These are phyloP conservation scores for Fusarium sp. DNA, from an alignment of 2,329 filamentous ascomycete species.

Conservation along the genomic window DNA sequence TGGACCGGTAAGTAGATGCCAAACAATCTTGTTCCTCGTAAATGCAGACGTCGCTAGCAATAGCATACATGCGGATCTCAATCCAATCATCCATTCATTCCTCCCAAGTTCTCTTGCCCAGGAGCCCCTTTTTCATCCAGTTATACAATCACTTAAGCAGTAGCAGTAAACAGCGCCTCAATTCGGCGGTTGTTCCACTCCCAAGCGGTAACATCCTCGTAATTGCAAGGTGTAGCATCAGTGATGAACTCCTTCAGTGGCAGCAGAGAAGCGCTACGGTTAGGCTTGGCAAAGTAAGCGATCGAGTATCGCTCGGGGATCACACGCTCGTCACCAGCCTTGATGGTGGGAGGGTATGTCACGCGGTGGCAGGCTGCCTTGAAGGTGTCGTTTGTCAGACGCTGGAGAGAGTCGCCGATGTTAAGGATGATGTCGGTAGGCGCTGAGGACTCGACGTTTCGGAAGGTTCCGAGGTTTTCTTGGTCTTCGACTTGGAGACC, in stretches of 20 bases:
- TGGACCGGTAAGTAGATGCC: fast-evolving
- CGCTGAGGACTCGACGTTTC: slow-evolving; percentile 37
- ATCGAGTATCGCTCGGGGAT: slow-evolving; percentile 44
- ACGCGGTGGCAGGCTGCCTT: slow-evolving; percentile 50
- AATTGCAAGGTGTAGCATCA: slow-evolving; percentile 35
- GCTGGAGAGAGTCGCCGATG: slow-evolving; percentile 53
- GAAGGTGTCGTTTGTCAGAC: slow-evolving; percentile 50
- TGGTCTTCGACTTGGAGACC: slow-evolving; percentile 46
- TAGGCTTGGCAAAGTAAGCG: slow-evolving; percentile 46
- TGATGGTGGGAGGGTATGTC: slow-evolving; percentile 39
- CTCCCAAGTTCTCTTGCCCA: background rate
- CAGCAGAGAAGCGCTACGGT: slow-evolving; percentile 43
- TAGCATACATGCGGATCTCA: background rate
- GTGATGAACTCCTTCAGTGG: slow-evolving; percentile 45
- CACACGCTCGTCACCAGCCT: slow-evolving; percentile 20
- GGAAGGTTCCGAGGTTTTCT: slow-evolving; percentile 36
- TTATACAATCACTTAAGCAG: background rate
- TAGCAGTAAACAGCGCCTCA: slow-evolving; percentile 33
- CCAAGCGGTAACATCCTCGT: slow-evolving; percentile 48
- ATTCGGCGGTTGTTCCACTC: slow-evolving; percentile 46
- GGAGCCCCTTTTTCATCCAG: background rate
- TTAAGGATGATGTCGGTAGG: slow-evolving; percentile 51
- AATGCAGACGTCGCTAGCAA: background rate
- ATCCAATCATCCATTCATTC: background rate
- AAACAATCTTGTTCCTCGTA: background rate